Base-by-base conservation (phyloP, 441 rosid genomes). In the Aquilaria agallochum region DNA sequence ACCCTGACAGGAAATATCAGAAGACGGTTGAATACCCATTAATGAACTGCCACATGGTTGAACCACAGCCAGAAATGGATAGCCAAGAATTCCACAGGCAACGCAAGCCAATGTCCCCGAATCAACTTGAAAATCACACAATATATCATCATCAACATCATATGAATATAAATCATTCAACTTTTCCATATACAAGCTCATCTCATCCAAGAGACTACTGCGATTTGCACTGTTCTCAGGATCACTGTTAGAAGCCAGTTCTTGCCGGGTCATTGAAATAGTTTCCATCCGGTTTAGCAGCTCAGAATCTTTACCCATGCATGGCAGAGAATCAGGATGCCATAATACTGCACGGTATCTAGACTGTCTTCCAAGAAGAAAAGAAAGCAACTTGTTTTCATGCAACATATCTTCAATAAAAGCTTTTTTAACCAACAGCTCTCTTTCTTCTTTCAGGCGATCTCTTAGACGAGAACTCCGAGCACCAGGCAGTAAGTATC, bases 81-180 rank as follows among this genome's bases (percentile, higher is more conserved):
- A 96, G 68, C 98, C 98, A 40, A 96, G 94, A 85, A 92, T 86
- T 69, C 99, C 98, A 74, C 99, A 95, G 44, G 96, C 97, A 59
- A 87, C 96, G 74, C 99, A 95, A 53, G 88, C 83, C 76, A 95
- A 70, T 31, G 96, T 73, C 56, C 96, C 96, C 2, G 96, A 78
- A 74, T 92, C 98, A 72, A 89, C 87, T 84, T 95, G 99, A 74
- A 92, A 90, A 78, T 92, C 99, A 65, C 78, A 79, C 2, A 85
- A 87, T 52, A 88, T 55, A 77, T 90, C 98, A 69, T 78, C 83
- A 65, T 90, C 97, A 69, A 77, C 83, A 65, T 84, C 92, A 55
- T 81, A 87, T 60, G 80, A 59, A 70, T 90, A 85, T 57, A 83
- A 72, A 77, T 80, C 91, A 59, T 87, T 80, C 53, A 85, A 81